Evolutionary conservation across 768 basidiomycete species (phyloP), one percentile per base, ranked within the genome.

Genomic region (Lepiota venenata): DNA sequence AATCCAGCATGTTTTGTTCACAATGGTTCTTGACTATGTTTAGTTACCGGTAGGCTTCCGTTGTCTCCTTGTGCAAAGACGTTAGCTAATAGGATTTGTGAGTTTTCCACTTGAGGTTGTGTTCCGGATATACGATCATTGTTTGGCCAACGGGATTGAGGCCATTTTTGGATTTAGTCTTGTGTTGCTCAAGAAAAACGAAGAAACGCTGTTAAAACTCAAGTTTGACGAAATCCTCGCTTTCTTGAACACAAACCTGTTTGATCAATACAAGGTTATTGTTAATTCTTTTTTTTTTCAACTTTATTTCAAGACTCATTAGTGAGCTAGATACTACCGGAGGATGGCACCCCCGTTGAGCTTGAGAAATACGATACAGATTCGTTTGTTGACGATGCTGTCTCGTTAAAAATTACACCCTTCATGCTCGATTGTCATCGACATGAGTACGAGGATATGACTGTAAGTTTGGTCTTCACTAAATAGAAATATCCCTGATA

Each of bases 11-110:
- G 94, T 98, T 89, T 66, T 96, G 93, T 64, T 93, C 92, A 12
- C 97, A 98, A 60, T 99, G 97, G 97, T 98, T 98, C 70, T 76
- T 99, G 66, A 98, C 97, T 0, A 72, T 99, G 67, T 98, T 98
- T 74, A 91, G 92, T 65, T 98, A 96, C 70, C 84, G 92, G 92
- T 88, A 64, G 62, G 80, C 65, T 20, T 12, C 5, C 29, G 43
- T 46, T 22, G 2, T 27, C 18, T 37, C 21, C 36, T 11, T 38
- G 27, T 18, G 38, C 2, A 18, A 32, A 18, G 43, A 20, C 18
- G 37, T 45, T 62, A 50, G 61, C 45, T 21, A 21, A 11, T 5
- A 5, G 21, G 20, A 32, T 32, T 18, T 36, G 16, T 10, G 61
- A 97, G 97, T 25, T 98, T 98, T 68, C 97, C 97, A 0, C 75